These are phyloP conservation scores for Serendipita sp. DNA, from an alignment of 768 basidiomycete genomes.

Conservation along the genomic window DNA sequence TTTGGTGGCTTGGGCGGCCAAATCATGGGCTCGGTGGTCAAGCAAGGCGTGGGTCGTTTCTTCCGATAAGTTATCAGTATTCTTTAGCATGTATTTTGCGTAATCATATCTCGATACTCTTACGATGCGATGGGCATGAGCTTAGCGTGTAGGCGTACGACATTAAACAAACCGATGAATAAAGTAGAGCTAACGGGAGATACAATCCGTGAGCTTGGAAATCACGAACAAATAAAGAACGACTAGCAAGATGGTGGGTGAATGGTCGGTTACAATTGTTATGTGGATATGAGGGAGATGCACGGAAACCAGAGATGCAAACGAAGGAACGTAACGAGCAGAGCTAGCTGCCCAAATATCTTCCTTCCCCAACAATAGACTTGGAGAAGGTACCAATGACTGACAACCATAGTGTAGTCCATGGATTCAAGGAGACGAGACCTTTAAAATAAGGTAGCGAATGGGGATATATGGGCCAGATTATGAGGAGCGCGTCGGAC, in stretches of 20 bases:
- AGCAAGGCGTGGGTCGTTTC: constrained; percentile 62
- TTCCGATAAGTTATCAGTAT: constrained; percentile 31
- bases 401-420: not conserved
- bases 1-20: constrained; percentile 75
- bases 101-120: no score
- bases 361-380: not conserved
- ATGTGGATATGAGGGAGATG: not conserved
- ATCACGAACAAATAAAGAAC: not conserved
- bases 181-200: not conserved
- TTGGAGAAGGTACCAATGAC: not conserved
- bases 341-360: not conserved
- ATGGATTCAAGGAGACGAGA: no score
- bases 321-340: not conserved
- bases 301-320: not conserved
- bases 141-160: not conserved
- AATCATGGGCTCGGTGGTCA: constrained; percentile 65
- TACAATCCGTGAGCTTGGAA: not conserved
- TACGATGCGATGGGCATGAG: not conserved
- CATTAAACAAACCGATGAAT: not conserved
- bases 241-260: not conserved
- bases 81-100: no score
- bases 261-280: not conserved
- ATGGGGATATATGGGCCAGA: not conserved
- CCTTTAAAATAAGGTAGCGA: no score
- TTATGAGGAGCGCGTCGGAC: not conserved